phyloP scores from a whole-genome alignment of 2,329 filamentous ascomycete genomes.

The Bipolaris bicolor region DNA sequence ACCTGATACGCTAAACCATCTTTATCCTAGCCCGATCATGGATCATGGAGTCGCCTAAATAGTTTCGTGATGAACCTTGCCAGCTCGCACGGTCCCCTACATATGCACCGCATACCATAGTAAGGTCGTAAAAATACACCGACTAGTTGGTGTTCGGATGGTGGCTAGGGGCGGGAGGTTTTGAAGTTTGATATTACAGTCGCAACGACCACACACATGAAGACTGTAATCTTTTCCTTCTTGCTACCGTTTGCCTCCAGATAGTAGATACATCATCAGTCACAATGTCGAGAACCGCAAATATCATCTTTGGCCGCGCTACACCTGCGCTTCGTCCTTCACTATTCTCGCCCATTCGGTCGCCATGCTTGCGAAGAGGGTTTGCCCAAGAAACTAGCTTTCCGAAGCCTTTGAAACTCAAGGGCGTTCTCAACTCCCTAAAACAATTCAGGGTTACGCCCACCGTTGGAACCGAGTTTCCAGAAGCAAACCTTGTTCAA shows the following conservation, averaged over 20 bases:
- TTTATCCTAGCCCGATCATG: neutral
- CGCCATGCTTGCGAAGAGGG: constrained; percentile 9
- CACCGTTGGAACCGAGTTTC: constrained; percentile 13
- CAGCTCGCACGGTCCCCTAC: too few relatives aligned
- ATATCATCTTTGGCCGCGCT: constrained; percentile 1
- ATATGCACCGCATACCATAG: too few relatives aligned
- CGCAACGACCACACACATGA: neutral
- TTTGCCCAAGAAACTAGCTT: constrained; percentile 13
- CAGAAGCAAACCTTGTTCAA: constrained; percentile 10
- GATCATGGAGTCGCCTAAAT: too few relatives aligned
- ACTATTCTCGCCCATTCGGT: neutral
- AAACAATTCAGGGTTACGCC: constrained; percentile 11
- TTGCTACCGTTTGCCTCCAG: neutral
- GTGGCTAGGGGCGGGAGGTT: neutral
- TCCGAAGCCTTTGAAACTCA: constrained; percentile 8
- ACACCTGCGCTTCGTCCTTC: neutral
- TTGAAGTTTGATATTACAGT: constrained; percentile 4
- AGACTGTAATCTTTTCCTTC: neutral
- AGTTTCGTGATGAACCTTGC: too few relatives aligned
- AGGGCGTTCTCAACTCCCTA: constrained; percentile 10
- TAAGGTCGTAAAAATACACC: too few relatives aligned
- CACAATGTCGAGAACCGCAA: constrained; percentile 10
- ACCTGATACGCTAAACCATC: neutral
- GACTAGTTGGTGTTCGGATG: too few relatives aligned
- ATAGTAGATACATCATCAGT: neutral